Conservation (phyloP, 2,329 filamentous ascomycete species). For the Clonostachys rhizophaga region DNA sequence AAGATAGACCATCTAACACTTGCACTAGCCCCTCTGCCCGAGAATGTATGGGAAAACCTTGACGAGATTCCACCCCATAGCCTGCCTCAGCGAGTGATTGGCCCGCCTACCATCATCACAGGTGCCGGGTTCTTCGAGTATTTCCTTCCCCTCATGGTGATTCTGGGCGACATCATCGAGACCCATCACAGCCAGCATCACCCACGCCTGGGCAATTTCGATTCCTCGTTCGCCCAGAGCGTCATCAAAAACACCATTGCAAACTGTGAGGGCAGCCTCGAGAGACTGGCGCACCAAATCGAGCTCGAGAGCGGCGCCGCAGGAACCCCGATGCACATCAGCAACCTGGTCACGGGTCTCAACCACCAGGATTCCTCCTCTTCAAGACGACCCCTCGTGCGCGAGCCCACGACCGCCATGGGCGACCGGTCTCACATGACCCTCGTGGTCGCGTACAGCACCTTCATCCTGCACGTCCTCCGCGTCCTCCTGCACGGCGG, state of each 20-base stretch:
- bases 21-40: slow-evolving; percentile 27
- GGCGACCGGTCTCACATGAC: slow-evolving; percentile 19
- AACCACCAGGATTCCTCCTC: background rate
- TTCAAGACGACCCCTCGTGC: background rate
- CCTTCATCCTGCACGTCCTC: slow-evolving; percentile 40
- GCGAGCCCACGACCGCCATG: background rate
- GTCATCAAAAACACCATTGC: slow-evolving; percentile 28
- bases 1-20: background rate
- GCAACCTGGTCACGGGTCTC: slow-evolving; percentile 10
- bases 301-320: slow-evolving; percentile 2
- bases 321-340: slow-evolving; percentile 8
- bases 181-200: slow-evolving; percentile 36
- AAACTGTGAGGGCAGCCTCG: slow-evolving; percentile 30
- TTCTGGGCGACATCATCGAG: slow-evolving; percentile 43
- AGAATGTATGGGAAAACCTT: slow-evolving; percentile 31
- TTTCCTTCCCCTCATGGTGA: slow-evolving; percentile 42
- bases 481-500: slow-evolving; percentile 42
- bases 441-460: slow-evolving; percentile 40
- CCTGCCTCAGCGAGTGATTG: slow-evolving; percentile 24
- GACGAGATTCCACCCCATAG: slow-evolving; percentile 19
- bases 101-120: slow-evolving; percentile 29
- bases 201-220: slow-evolving; percentile 30
- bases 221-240: slow-evolving; percentile 23
- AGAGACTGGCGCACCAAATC: slow-evolving; percentile 15
- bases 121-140: slow-evolving; percentile 43